Conservation (phyloP, 129 eudicot species). For the Arctium lappa region DNA sequence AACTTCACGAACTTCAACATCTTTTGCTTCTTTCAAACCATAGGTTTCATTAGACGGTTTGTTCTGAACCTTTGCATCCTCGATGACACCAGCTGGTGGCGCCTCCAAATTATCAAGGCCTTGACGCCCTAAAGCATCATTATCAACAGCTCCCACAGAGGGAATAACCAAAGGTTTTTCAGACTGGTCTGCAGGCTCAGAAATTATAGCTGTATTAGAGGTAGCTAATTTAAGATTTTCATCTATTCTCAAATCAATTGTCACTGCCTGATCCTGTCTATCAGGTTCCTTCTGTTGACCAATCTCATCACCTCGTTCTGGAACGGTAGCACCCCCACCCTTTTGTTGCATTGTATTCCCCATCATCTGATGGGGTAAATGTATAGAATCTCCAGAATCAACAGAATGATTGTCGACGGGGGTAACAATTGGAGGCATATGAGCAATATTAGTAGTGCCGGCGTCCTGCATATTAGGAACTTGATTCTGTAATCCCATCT, state of each 20-base stretch:
- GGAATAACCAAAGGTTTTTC: slow-evolving; percentile 16
- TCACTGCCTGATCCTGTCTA: slow-evolving; percentile 25
- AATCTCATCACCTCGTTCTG: slow-evolving; percentile 24
- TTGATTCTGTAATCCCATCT: slow-evolving; percentile 48
- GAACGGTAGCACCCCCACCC: slow-evolving; percentile 23
- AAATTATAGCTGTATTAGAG: slow-evolving; percentile 19
- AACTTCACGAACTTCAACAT: slow-evolving; percentile 42
- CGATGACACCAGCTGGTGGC: slow-evolving; percentile 2
- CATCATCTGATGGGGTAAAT: slow-evolving; percentile 64
- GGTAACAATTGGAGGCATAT: slow-evolving; percentile 37
- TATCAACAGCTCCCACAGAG: slow-evolving; percentile 5
- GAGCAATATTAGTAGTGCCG: slow-evolving; percentile 11
- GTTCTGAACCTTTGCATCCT: slow-evolving; percentile 21
- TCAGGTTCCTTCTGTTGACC: slow-evolving; percentile 22
- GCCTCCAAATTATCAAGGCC: slow-evolving; percentile 13
- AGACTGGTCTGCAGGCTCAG: slow-evolving; percentile 22
- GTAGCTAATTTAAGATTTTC: slow-evolving; percentile 22
- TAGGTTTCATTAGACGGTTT: slow-evolving; percentile 22
- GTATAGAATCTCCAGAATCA: slow-evolving; percentile 40
- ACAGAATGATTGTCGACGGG: slow-evolving; percentile 23
- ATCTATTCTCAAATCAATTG: slow-evolving; percentile 4
- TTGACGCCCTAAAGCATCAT: slow-evolving; percentile 13
- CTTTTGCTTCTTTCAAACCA: slow-evolving; percentile 39
- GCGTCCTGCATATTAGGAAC: slow-evolving; percentile 35
- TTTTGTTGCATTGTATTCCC: slow-evolving; percentile 30